Evolutionary conservation across 2,329 filamentous ascomycete species (phyloP), one percentile per base, ranked within the genome.

Genomic region (Scleromitrula shiraiana): DNA sequence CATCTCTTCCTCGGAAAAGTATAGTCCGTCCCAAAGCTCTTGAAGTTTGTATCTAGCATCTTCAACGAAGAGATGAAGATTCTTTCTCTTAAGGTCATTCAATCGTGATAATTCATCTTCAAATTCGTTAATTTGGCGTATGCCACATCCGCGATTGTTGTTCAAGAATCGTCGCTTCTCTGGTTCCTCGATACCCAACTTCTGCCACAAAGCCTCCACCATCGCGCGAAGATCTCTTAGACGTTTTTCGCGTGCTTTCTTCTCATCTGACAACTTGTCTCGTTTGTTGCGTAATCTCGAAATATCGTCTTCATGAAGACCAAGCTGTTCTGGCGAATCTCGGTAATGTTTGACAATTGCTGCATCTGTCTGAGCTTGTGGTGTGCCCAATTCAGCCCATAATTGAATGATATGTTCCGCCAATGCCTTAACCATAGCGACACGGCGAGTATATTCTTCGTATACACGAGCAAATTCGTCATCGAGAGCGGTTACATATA

Each of bases 1-100:
- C 90, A 97, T 97, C 69, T 98, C 93, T 61, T 98, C 93, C 64
- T 98, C 93, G 0, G 88, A 95, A 63, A 94, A 90, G 70, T 93
- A 97, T 1, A 98, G 71, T 0, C 80, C 75, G 63, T 98, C 93
- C 93, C 94, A 98, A 0, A 98, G 78, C 62, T 94, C 90, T 66
- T 97, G 91, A 9, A 98, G 76, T 63, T 87, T 88, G 68, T 82
- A 86, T 33, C 94, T 80, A 17, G 91, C 85, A 69, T 98, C 93
- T 65, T 97, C 93, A 9, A 98, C 88, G 61, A 98, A 98, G 4
- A 97, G 69, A 63, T 96, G 90, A 53, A 98, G 74, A 61, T 98
- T 96, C 65, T 98, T 88, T 59, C 85, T 78, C 73, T 98, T 98
- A 50, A 97, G 76, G 65, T 97, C 90, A 57, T 94, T 93, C 40